These are phyloP conservation scores for Dryadomyces sulphureus DNA, from an alignment of 2,329 filamentous ascomycete genomes.

Conservation along the genomic window DNA sequence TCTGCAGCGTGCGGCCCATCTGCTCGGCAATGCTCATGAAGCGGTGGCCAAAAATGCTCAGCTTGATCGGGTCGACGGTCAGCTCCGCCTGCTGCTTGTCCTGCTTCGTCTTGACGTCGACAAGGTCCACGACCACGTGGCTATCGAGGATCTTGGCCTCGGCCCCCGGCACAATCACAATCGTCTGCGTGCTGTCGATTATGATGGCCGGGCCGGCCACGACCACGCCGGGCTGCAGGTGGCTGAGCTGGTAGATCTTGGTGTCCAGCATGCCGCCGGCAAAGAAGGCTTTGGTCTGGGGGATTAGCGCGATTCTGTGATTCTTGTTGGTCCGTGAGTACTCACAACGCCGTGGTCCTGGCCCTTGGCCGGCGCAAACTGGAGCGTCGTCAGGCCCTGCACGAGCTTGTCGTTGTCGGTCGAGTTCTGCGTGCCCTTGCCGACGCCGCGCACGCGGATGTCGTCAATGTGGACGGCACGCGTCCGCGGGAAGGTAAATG, in stretches of 20 bases:
- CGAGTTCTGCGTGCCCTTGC: conserved; percentile 51
- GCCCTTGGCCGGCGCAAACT: neutral
- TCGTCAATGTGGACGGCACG: conserved; percentile 84
- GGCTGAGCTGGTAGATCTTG: conserved; percentile 65
- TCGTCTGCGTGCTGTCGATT: conserved; percentile 77
- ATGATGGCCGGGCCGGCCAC: conserved; percentile 71
- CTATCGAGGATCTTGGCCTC: conserved; percentile 66
- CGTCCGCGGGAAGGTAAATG: conserved; percentile 61
- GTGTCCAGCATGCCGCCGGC: conserved; percentile 59
- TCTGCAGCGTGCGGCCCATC: conserved; percentile 67
- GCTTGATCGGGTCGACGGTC: conserved; percentile 59
- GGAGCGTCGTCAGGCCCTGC: neutral
- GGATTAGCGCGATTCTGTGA: conserved; percentile 24
- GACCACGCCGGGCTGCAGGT: conserved; percentile 55
- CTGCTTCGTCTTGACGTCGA: conserved; percentile 22
- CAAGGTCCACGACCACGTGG: conserved; percentile 77
- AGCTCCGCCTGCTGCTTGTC: conserved; percentile 9
- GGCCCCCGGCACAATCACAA: conserved; percentile 69
- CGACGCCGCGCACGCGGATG: conserved; percentile 74
- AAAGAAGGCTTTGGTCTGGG: conserved; percentile 63
- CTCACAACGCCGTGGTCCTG: neutral
- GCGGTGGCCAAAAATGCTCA: conserved; percentile 65
- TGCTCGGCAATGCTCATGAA: conserved; percentile 82
- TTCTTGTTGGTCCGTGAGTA: conserved; percentile 14
- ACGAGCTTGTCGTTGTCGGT: conserved; percentile 59